Evolutionary conservation across 306 rosid species (phyloP).

Genomic region (Notholithocarpus densiflorus): DNA sequence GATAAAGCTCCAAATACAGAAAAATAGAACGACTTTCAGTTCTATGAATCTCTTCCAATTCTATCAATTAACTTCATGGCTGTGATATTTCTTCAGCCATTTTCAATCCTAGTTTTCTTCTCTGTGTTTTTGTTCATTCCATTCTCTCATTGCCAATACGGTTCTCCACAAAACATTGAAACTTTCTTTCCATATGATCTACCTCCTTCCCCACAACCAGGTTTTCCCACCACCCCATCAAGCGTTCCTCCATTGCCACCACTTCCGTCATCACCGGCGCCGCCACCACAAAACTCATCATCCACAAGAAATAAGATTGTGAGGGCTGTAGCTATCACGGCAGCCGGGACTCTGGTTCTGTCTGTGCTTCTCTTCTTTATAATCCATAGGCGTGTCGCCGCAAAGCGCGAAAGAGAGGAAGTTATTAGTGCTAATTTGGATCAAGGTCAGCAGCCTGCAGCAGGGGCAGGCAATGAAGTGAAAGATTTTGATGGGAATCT

Average conservation of each 20-base stretch:
- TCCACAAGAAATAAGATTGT: conserved; percentile 41
- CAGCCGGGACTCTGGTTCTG: conserved; percentile 52
- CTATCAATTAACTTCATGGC: conserved; percentile 36
- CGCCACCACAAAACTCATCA: conserved; percentile 15
- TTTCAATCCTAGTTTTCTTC: conserved; percentile 15
- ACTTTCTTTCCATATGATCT: conserved; percentile 46
- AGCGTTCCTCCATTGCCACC: not conserved
- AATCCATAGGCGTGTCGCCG: conserved; percentile 24
- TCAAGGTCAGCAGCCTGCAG: conserved; percentile 31
- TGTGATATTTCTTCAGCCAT: conserved; percentile 22
- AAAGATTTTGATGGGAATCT: conserved; percentile 46
- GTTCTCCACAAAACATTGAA: conserved; percentile 61
- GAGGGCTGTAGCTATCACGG: conserved; percentile 62
- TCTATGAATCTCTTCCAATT: conserved; percentile 9
- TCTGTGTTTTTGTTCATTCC: conserved; percentile 22
- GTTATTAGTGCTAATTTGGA: not conserved
- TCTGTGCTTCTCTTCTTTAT: conserved; percentile 51
- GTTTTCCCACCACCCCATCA: conserved; percentile 3
- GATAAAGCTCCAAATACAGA: conserved; percentile 17
- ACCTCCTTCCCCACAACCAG: conserved; percentile 25
- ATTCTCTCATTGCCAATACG: conserved; percentile 31
- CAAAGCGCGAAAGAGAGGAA: conserved; percentile 30
- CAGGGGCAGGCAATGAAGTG: conserved; percentile 32
- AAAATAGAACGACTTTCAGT: conserved; percentile 22
- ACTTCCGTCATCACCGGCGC: conserved; percentile 19